Evolutionary conservation across 805 yeast species (phyloP).

Genomic region (Schizosaccharomyces pombe): DNA sequence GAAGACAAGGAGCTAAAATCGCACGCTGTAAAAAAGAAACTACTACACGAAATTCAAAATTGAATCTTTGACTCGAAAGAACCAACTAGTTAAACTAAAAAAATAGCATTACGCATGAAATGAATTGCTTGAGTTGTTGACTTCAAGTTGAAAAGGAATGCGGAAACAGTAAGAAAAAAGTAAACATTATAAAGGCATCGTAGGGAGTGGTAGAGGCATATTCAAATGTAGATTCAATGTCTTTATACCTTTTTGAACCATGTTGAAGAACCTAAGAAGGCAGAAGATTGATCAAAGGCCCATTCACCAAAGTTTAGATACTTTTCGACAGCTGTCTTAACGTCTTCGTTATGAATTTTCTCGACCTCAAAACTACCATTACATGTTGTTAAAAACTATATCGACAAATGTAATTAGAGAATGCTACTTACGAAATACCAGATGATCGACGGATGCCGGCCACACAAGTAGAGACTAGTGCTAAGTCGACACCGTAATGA

Average conservation of each 20-base stretch:
- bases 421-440: slow-evolving; percentile 29
- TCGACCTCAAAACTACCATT: slow-evolving; percentile 25
- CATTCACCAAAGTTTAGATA: slow-evolving; percentile 75
- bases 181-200: too few relatives aligned
- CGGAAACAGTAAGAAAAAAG: too few relatives aligned
- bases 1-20: too few relatives aligned
- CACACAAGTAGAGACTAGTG: slow-evolving; percentile 52
- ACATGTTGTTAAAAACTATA: too few relatives aligned
- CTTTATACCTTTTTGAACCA: neutral
- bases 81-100: too few relatives aligned
- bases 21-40: too few relatives aligned
- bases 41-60: too few relatives aligned
- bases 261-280: neutral
- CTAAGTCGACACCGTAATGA: slow-evolving; percentile 56
- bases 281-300: slow-evolving; percentile 27
- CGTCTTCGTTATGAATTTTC: slow-evolving; percentile 26
- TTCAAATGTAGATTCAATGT: neutral
- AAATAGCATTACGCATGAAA: too few relatives aligned
- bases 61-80: too few relatives aligned
- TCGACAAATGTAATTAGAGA: neutral
- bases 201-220: too few relatives aligned
- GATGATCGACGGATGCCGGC: slow-evolving; percentile 74
- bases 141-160: too few relatives aligned
- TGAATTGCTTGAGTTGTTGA: too few relatives aligned
- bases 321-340: slow-evolving; percentile 23